Evolutionary conservation across 2,329 filamentous ascomycete species (phyloP).

Genomic region (Claviceps sp.): DNA sequence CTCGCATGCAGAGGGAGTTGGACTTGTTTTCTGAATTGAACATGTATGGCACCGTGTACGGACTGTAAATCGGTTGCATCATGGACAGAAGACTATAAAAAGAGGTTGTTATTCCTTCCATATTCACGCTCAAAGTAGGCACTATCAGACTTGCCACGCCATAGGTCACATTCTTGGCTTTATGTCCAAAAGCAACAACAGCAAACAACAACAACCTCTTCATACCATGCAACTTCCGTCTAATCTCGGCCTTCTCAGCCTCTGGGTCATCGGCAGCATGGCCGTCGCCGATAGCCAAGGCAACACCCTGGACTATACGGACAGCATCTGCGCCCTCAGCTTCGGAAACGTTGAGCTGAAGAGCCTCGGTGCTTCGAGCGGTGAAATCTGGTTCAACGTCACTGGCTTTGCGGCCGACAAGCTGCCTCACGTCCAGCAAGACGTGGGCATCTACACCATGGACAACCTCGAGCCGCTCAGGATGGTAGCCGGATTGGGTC

Average conservation of each 20-base stretch:
- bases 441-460: conserved; percentile 2
- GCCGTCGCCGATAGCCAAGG: neutral
- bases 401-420: neutral
- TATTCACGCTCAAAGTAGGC: no score
- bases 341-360: neutral
- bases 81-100: no score
- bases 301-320: neutral
- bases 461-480: conserved; percentile 1
- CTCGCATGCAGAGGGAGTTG: no score
- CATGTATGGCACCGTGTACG: no score
- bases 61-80: no score
- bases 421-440: conserved; percentile 1
- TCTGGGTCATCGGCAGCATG: neutral
- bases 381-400: conserved; percentile 1
- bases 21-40: no score
- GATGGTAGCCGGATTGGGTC: neutral
- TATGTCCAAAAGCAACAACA: no score
- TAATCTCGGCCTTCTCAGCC: neutral
- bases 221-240: neutral
- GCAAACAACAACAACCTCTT: no score
- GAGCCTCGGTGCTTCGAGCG: neutral
- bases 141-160: no score
- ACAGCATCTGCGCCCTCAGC: neutral
- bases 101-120: no score
- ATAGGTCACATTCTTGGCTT: no score